A percentile compares a stretch with the other conserved stretches of the same genome.
phyloP scores from a whole-genome alignment of 2,329 filamentous ascomycete species.

The Decorospora gaudefroyi region DNA sequence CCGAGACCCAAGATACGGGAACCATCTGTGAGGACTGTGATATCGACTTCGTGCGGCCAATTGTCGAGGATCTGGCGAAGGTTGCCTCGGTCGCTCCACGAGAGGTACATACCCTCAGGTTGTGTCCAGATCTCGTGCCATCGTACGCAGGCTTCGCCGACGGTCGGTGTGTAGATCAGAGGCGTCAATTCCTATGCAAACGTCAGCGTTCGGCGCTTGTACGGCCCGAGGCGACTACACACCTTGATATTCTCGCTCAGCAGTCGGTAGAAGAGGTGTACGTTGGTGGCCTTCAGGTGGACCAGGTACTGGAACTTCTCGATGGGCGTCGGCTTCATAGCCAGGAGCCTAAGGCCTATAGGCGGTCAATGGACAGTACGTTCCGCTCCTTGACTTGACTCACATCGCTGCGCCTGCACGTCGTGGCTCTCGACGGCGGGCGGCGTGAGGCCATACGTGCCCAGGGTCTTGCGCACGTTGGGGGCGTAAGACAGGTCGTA shows the following conservation, averaged over 20 bases:
- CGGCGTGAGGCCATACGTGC: slow-evolving; percentile 59
- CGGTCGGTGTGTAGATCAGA: slow-evolving; percentile 84
- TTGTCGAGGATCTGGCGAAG: slow-evolving; percentile 87
- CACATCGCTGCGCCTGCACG: slow-evolving; percentile 57
- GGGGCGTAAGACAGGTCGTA: slow-evolving; percentile 56
- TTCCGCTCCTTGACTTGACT: slow-evolving; percentile 38
- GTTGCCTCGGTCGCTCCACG: slow-evolving; percentile 89
- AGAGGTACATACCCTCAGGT: slow-evolving; percentile 93
- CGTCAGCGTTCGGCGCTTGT: slow-evolving; percentile 40
- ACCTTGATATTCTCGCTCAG: slow-evolving; percentile 73
- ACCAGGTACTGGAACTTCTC: slow-evolving; percentile 87
- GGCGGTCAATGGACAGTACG: slow-evolving; percentile 45
- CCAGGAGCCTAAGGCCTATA: slow-evolving; percentile 73
- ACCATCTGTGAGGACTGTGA: slow-evolving; percentile 95
- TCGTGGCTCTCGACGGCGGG: slow-evolving; percentile 57
- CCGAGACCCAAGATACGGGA: slow-evolving; percentile 91
- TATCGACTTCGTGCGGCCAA: slow-evolving; percentile 93
- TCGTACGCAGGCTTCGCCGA: slow-evolving; percentile 93
- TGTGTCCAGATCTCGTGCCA: slow-evolving; percentile 96
- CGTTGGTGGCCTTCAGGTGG: slow-evolving; percentile 73
- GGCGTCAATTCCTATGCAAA: slow-evolving; percentile 71
- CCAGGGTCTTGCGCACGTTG: slow-evolving; percentile 57
- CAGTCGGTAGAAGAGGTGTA: slow-evolving; percentile 79
- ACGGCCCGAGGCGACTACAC: not conserved
- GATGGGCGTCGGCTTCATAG: slow-evolving; percentile 68